Percentiles rank a stretch among this genome's conserved stretches.
Conservation (phyloP, 176 grass and related monocot genomes). For the Avena eriantha region DNA sequence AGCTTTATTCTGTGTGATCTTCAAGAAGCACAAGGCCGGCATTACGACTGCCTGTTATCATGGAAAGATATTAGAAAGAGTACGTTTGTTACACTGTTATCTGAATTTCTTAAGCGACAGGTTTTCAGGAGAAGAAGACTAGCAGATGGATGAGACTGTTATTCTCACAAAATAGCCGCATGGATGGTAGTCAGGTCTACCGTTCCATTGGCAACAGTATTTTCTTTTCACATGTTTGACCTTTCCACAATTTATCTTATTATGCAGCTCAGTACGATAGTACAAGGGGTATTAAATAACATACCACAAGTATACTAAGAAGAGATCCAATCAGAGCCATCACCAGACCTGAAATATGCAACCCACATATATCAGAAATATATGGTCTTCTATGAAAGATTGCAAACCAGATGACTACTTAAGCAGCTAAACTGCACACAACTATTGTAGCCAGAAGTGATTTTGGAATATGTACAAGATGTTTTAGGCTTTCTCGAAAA, state of each 20-base stretch:
- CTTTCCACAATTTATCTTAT: neutral
- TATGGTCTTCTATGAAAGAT: neutral
- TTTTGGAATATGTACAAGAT: neutral
- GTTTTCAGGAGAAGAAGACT: neutral
- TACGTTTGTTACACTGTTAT: neutral
- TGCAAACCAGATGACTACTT: neutral
- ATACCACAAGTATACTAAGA: slow-evolving; percentile 95
- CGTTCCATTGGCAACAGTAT: neutral
- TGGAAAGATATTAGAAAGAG: neutral
- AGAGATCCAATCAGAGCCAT: slow-evolving; percentile 97
- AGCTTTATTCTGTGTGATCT: slow-evolving; percentile 79
- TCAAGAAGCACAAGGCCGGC: slow-evolving; percentile 88
- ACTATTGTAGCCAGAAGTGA: neutral
- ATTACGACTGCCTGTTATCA: slow-evolving; percentile 80
- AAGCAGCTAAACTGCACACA: neutral
- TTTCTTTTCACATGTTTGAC: slow-evolving; percentile 3
- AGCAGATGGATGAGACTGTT: neutral
- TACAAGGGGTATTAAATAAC: slow-evolving; percentile 4
- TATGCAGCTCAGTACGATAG: neutral
- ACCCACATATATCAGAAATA: slow-evolving; percentile 22
- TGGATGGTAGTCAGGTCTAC: neutral
- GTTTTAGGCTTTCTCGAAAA: too few species aligned
- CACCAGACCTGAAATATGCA: slow-evolving; percentile 79
- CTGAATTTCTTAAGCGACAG: neutral
- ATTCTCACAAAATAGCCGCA: neutral